These are phyloP conservation scores for Raphanus sativus DNA, from an alignment of 345 rosid genomes.

Conservation along the genomic window DNA sequence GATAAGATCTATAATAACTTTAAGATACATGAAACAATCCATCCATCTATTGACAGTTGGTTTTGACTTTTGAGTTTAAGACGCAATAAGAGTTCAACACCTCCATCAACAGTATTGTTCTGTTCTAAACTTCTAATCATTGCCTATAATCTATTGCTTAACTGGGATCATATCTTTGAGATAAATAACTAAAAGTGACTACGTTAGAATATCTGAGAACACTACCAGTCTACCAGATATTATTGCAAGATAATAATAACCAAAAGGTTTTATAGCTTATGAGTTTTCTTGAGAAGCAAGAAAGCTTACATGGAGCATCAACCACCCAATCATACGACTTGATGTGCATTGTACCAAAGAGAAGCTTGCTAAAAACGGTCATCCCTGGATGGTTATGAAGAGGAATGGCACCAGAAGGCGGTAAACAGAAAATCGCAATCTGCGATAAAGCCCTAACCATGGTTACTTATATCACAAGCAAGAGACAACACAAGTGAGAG, in stretches of 20 bases:
- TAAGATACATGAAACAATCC: not conserved
- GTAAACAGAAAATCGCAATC: conserved; percentile 96
- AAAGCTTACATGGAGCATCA: conserved; percentile 45
- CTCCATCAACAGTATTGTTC: not conserved
- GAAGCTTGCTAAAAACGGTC: conserved; percentile 94
- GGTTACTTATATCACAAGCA: conserved; percentile 28
- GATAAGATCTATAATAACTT: not conserved
- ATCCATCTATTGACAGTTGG: not conserved
- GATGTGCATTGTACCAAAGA: conserved; percentile 90
- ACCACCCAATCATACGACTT: conserved; percentile 91
- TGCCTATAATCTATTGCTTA: not conserved
- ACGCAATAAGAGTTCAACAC: not conserved
- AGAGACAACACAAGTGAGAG: not conserved
- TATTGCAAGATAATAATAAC: not conserved
- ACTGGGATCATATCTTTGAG: conserved; percentile 1
- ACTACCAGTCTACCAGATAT: not conserved
- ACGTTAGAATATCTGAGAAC: not conserved
- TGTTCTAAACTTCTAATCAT: not conserved
- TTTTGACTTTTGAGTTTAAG: not conserved
- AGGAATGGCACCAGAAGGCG: conserved; percentile 79
- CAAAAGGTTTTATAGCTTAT: not conserved
- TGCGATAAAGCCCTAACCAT: conserved; percentile 36
- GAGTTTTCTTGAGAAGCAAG: conserved; percentile 17
- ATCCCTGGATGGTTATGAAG: conserved; percentile 96
- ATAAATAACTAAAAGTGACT: not conserved